phyloP scores from a whole-genome alignment of 208 protist species.

The Pavlovales sp. region DNA sequence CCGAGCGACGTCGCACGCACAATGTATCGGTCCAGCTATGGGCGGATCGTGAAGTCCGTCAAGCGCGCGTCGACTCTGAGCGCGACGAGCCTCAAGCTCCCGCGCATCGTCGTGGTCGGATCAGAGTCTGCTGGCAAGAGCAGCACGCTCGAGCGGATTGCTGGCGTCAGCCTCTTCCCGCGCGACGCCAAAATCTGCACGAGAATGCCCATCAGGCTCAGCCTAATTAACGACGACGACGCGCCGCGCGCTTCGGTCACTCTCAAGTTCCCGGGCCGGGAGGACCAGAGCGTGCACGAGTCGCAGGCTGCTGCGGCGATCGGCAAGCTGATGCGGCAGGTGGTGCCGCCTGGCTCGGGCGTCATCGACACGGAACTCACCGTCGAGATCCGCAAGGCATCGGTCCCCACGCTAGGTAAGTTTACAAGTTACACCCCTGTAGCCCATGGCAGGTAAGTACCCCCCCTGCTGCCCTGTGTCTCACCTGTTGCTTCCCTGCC shows the following conservation, averaged over 20 bases:
- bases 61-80: not conserved
- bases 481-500: no score
- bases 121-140: constrained; percentile 1
- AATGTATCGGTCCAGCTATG: not conserved
- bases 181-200: constrained; percentile 24
- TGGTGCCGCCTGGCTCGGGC: not conserved
- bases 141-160: constrained; percentile 3
- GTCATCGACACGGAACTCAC: constrained; percentile 14
- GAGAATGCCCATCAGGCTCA: constrained; percentile 20
- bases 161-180: not conserved
- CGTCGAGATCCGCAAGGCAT: constrained; percentile 14
- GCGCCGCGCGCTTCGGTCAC: not conserved
- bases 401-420: constrained; percentile 16
- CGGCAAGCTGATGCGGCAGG: not conserved
- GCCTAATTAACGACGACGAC: not conserved
- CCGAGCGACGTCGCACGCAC: not conserved
- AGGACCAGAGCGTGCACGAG: not conserved
- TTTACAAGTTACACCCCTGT: no score
- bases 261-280: not conserved
- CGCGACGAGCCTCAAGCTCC: not conserved
- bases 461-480: no score
- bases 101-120: constrained; percentile 7
- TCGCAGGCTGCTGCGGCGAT: not conserved
- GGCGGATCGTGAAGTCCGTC: not conserved
- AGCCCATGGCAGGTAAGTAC: no score